Conservation (phyloP, 2,329 filamentous ascomycete genomes). For the Plenodomus tracheiphilus region DNA sequence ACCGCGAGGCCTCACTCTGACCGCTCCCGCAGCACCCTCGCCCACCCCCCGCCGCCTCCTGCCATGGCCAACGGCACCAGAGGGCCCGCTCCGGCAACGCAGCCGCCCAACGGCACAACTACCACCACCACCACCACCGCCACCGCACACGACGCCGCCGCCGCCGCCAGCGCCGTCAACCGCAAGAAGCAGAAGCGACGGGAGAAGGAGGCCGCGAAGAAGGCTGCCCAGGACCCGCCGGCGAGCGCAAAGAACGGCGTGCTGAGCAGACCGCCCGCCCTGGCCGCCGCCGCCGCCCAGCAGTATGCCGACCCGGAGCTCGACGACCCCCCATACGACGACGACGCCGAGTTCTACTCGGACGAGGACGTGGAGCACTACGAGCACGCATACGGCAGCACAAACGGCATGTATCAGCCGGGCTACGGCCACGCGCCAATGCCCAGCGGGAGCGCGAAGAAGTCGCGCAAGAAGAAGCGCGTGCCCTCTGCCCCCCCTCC, state of each 20-base stretch:
- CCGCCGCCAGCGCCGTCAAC: conserved; percentile 64
- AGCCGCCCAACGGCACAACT: conserved; percentile 46
- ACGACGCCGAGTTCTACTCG: conserved; percentile 45
- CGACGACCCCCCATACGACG: conserved; percentile 46
- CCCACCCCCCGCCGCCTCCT: conserved; percentile 4
- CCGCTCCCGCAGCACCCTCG: conserved; percentile 7
- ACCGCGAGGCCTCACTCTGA: conserved; percentile 11
- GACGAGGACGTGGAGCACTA: conserved; percentile 41
- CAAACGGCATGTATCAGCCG: conserved; percentile 38
- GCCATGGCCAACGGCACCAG: conserved; percentile 44
- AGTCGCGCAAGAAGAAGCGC: conserved; percentile 72
- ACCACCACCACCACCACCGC: conserved; percentile 41
- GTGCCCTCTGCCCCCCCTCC: conserved; percentile 42
- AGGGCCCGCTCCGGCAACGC: conserved; percentile 27
- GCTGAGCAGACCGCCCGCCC: conserved; percentile 12
- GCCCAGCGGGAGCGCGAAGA: conserved; percentile 43
- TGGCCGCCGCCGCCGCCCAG: conserved; percentile 13
- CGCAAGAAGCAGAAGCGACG: conserved; percentile 94
- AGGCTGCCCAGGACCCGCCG: conserved; percentile 43
- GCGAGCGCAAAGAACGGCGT: conserved; percentile 35
- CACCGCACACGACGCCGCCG: conserved; percentile 37
- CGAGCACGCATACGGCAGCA: conserved; percentile 33
- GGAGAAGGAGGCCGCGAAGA: conserved; percentile 76
- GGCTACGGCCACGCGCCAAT: conserved; percentile 28
- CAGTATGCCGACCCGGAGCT: conserved; percentile 51